phyloP scores from a whole-genome alignment of 1,284 basidiomycete genomes.

The Trametes versicolor region DNA sequence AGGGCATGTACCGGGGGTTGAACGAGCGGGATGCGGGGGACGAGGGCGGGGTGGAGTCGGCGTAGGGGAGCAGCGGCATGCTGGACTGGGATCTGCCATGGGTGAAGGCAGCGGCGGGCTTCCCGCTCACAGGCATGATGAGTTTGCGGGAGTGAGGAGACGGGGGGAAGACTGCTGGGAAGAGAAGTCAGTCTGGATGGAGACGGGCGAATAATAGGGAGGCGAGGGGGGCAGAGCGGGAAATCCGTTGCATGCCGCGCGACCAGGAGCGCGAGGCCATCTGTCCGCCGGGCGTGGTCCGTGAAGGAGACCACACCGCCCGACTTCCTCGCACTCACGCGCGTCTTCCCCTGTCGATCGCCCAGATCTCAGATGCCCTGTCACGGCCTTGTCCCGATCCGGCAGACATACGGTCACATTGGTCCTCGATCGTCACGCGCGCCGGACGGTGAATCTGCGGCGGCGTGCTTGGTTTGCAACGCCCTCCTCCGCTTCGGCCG shows the following conservation, averaged over 20 bases:
- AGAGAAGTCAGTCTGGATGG: constrained; percentile 5
- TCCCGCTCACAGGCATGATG: constrained; percentile 12
- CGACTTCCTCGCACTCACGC: background rate
- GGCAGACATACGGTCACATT: constrained; percentile 12
- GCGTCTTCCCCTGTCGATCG: background rate
- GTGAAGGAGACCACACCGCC: background rate
- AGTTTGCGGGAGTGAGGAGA: constrained; percentile 18
- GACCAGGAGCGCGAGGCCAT: constrained; percentile 17
- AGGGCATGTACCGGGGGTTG: constrained; percentile 22
- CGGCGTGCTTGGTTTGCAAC: constrained; percentile 5
- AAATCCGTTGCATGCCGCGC: constrained; percentile 12
- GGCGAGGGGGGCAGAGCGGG: constrained; percentile 16
- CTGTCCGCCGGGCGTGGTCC: background rate
- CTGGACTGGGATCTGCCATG: constrained; percentile 41
- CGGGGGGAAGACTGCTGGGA: constrained; percentile 11
- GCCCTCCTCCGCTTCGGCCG: constrained; percentile 3
- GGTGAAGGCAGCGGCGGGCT: constrained; percentile 23
- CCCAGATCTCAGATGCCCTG: constrained; percentile 11
- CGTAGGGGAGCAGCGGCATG: constrained; percentile 41
- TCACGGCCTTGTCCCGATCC: constrained; percentile 7
- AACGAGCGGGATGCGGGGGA: constrained; percentile 28
- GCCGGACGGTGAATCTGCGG: too few relatives aligned
- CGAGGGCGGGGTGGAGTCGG: constrained; percentile 30
- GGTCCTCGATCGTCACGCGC: background rate
- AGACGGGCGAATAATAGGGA: constrained; percentile 19